Conservation (phyloP, 2,329 filamentous ascomycete genomes). For the Clonostachys rosea region DNA sequence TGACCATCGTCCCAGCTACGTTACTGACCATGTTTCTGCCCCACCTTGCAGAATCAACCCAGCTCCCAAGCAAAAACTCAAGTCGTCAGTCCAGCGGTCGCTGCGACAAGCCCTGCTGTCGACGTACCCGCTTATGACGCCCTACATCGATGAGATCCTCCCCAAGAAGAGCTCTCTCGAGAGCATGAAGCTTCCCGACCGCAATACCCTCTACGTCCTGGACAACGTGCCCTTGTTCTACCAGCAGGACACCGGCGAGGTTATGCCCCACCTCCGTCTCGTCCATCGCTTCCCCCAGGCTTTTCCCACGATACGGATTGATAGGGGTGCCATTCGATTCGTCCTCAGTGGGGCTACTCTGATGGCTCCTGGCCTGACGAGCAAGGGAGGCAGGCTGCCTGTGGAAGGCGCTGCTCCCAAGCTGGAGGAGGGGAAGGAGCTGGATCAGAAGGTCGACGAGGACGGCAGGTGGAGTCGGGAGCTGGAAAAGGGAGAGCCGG, state of each 20-base stretch:
- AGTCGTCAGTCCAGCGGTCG: slow-evolving; percentile 87
- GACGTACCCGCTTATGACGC: slow-evolving; percentile 80
- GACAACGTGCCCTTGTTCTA: slow-evolving; percentile 80
- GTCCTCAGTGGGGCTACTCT: slow-evolving; percentile 89
- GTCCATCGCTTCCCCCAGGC: slow-evolving; percentile 85
- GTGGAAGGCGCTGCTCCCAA: slow-evolving; percentile 30
- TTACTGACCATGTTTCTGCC: slow-evolving; percentile 8
- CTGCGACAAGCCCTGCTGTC: slow-evolving; percentile 79
- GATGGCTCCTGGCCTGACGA: slow-evolving; percentile 93
- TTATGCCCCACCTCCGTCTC: slow-evolving; percentile 84
- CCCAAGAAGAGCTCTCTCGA: slow-evolving; percentile 92
- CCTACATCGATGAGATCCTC: slow-evolving; percentile 88
- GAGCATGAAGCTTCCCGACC: slow-evolving; percentile 89
- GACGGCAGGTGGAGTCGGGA: slow-evolving; percentile 60
- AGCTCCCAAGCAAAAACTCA: slow-evolving; percentile 90
- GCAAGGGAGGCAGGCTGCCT: slow-evolving; percentile 74
- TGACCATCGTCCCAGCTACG: not conserved
- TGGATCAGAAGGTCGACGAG: slow-evolving; percentile 33
- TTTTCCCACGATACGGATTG: slow-evolving; percentile 83
- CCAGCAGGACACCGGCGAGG: slow-evolving; percentile 69
- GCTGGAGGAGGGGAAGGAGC: slow-evolving; percentile 33
- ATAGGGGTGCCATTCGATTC: slow-evolving; percentile 94
- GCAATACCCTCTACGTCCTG: slow-evolving; percentile 83
- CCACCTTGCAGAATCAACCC: slow-evolving; percentile 58
- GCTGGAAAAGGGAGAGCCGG: slow-evolving; percentile 74